Evolutionary conservation across 163 green algal genomes (phyloP), one percentile per base, ranked within the genome.

Genomic region (Volvox carteri): DNA sequence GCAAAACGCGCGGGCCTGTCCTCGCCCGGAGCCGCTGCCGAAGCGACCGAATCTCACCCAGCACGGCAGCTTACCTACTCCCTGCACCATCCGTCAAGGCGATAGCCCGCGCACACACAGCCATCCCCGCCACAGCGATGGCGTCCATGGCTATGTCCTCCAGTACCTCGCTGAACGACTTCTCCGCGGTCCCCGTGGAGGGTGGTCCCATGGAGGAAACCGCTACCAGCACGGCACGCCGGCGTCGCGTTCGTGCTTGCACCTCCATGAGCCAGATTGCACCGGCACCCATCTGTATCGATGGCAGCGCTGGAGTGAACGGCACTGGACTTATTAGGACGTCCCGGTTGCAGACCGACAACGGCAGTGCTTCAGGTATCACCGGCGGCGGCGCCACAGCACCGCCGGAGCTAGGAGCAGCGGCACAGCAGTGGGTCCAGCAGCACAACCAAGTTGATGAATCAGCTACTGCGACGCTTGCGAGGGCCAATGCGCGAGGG

Each of bases 11-110:
- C 5, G 33, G 12, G 7, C 30, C 73, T 14, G 6, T 33, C 18
- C n/a, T 62, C 37, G 35, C 4, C 52, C 18, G 4, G 4, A 62
- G 18, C 52, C 77, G 77, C 54, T 52, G 50, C 54, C 77, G 77
- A 18, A 85, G 77, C 18, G 77, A 85, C 77, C 77, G 77, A 1
- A 54, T 85, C 50, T 74, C 52, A 18, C 77, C 52, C 35, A 85
- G 50, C 23, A 62, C 77, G 41, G 77, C 77, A 39, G 52, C 52
- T 6, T 85, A 23, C 35, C 35, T 85, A 23, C 33, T 85, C 3
- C 60, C 78, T 4, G 25, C 62, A 35, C 44, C 46, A 1, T 84
- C 75, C 2, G 54, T 46, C 41, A n/a, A 30, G 48, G 25, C n/a
- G 4, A 70, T 84, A 3, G 11, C 75, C 48, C 75, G 75, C 48